Evolutionary conservation across 768 basidiomycete species (phyloP), one percentile per base, ranked within the genome.

Genomic region (Suillus bovinus): DNA sequence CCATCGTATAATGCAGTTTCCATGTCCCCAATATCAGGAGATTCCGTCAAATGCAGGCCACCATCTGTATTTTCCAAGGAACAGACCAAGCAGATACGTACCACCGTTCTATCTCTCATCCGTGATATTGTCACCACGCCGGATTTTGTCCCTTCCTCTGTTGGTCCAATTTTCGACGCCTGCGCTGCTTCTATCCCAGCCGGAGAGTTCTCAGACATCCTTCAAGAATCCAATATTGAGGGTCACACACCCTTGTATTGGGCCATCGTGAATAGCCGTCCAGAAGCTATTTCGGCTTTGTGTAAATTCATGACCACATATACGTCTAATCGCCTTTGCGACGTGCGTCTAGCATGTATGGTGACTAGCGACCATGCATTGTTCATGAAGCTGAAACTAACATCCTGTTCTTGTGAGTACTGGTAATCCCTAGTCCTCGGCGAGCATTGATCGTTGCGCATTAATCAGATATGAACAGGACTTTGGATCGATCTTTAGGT

Each of bases 51-150:
- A 24, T 38, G 36, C 24, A 10, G 24, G 38, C 22, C 16, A 20
- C 36, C 16, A 17, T 5, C 34, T 36, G 14, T 16, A 54, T 54
- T 54, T 9, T 54, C 53, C 53, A 34, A 2, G n/a, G 7, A 14
- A 54, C 33, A 22, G 34, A 34, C 14, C n/a, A 14, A 54, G 22
- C 22, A 55, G 22, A 55, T 24, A n/a, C 52, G 34, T 10, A 22
- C 22, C 36, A 38, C 34, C 22, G 34, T 55, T 55, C 36, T 20
- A 38, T 55, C 54, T 38, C 54, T 55, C 54, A 55, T 55, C 54
- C 22, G 54, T 38, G 54, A 38, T 14, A 55, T 38, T 4, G 24
- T 17, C 22, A 38, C 36, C 16, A 5, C 36, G 27, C 54, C 34
- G 7, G 36, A 55, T 38, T 55, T 38, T 5, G 27, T 10, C 6